Base-by-base conservation (phyloP, 148 eudicot species). In the Heliosperma pusillum region DNA sequence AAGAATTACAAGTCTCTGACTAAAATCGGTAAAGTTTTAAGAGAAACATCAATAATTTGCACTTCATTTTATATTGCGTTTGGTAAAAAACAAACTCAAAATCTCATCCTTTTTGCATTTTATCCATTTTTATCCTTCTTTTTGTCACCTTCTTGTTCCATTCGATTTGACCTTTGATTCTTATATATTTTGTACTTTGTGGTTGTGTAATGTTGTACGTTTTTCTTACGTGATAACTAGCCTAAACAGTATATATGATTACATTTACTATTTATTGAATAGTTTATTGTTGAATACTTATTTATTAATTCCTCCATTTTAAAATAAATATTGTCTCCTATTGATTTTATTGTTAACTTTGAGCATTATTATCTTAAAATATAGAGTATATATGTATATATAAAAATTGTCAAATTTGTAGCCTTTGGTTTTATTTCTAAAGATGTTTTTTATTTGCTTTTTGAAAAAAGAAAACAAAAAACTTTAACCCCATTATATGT, bases 81-180 rank as follows among this genome's bases (percentile, higher is more conserved):
- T 74, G 60, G 77, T 74, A 47, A 73, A 47, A 25, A 63, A 63
- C 13, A 13, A 27, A 53, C 30, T n/a, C 1, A 26, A 27, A 25
- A 3, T 19, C 74, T 36, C 11, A 71, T 74, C 59, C 1, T 19
- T 22, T 21, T 7, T 73, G 26, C 36, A 25, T 50, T 50, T 50
- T 50, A 50, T 50, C 69, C 26, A 13, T 13, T 61, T 10, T 66
- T 16, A 66, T 66, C 63, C 77, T 15, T 66, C 40, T 1, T 75
- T 74, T 56, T 75, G 72, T 68, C 73, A 56, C 40, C 57, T 76
- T 68, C 66, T 76, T 76, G 45, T 76, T 69, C 79, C 44, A 17
- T 59, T 69, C 2, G 58, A 69, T 69, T 42, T 7, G 66, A 67
- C 55, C 24, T 56, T 15, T 33, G 44, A 58, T 65, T 33, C 16